Percentiles rank a stretch among this genome's conserved stretches.
Conservation (phyloP, 73 alveolate genomes). For the Urostyla sp. region DNA sequence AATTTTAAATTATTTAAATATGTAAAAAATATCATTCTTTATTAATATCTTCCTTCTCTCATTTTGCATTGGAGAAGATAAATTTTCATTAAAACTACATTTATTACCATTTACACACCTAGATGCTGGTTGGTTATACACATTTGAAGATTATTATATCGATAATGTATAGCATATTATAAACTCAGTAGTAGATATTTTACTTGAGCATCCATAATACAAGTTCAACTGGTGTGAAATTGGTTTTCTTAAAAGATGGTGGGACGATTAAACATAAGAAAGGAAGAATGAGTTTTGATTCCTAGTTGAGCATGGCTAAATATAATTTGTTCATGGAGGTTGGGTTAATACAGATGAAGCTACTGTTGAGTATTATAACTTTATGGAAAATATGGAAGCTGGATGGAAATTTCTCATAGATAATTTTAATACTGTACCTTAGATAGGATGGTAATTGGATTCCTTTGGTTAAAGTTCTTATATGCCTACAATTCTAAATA, state of each 20-base stretch:
- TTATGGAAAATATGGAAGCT: conserved; percentile 71
- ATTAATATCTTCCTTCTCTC: too few species aligned
- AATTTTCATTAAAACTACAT: too few species aligned
- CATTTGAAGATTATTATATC: conserved; percentile 77
- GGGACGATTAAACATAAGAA: neutral
- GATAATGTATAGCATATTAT: conserved; percentile 18
- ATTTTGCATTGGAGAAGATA: too few species aligned
- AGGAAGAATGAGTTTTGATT: conserved; percentile 45
- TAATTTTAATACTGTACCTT: conserved; percentile 81
- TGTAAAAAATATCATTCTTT: too few species aligned
- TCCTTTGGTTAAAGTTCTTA: conserved; percentile 87
- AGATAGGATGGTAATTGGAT: conserved; percentile 90
- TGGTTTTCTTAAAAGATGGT: conserved; percentile 78
- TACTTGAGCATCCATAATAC: conserved; percentile 15
- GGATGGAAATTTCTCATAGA: conserved; percentile 82
- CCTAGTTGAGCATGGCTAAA: conserved; percentile 72
- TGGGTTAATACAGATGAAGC: conserved; percentile 95
- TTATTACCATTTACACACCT: conserved; percentile 84
- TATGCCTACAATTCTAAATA: conserved; percentile 62
- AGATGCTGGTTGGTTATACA: conserved; percentile 90
- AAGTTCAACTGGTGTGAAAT: conserved; percentile 77
- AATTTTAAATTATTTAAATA: too few species aligned
- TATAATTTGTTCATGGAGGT: conserved; percentile 95
- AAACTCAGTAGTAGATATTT: conserved; percentile 7
- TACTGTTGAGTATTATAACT: conserved; percentile 71